phyloP scores from a whole-genome alignment of 2,329 filamentous ascomycete species.

The Alternaria sp. region DNA sequence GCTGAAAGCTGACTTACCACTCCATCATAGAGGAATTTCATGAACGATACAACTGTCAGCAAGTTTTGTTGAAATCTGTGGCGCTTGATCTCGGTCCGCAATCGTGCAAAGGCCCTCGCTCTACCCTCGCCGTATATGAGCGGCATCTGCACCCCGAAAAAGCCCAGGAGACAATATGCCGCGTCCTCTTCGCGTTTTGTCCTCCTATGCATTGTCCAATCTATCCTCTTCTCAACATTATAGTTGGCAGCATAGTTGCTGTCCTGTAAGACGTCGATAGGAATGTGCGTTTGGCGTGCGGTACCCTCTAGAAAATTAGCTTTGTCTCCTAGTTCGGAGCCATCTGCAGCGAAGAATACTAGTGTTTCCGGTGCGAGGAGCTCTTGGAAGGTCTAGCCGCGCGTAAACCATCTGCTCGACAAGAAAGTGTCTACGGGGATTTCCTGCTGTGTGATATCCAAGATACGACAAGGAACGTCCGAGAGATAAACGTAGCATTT shows the following conservation, averaged over 20 bases:
- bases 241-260: not conserved
- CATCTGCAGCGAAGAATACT: not conserved
- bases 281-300: not conserved
- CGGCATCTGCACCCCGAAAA: slow-evolving; percentile 33
- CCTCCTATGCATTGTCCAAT: slow-evolving; percentile 13
- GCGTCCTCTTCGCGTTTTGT: slow-evolving; percentile 34
- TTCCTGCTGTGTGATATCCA: not conserved
- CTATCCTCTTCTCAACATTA: slow-evolving; percentile 14
- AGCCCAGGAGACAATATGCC: slow-evolving; percentile 40
- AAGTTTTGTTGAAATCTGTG: no score
- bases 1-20: accelerated
- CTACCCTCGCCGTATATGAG: slow-evolving; percentile 16
- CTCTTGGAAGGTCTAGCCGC: slow-evolving; percentile 8
- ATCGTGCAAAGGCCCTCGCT: not conserved
- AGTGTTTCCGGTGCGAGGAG: not conserved
- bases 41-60: no score
- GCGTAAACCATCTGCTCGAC: slow-evolving; percentile 3
- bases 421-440: no score
- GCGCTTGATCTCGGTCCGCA: not conserved
- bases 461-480: not conserved
- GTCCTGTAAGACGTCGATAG: not conserved
- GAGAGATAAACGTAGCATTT: slow-evolving; percentile 8
- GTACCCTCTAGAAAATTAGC: not conserved
- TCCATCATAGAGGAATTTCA: no score
- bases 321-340: not conserved